Conservation (phyloP, 2,329 filamentous ascomycete species). For the Simplicillium sp. region DNA sequence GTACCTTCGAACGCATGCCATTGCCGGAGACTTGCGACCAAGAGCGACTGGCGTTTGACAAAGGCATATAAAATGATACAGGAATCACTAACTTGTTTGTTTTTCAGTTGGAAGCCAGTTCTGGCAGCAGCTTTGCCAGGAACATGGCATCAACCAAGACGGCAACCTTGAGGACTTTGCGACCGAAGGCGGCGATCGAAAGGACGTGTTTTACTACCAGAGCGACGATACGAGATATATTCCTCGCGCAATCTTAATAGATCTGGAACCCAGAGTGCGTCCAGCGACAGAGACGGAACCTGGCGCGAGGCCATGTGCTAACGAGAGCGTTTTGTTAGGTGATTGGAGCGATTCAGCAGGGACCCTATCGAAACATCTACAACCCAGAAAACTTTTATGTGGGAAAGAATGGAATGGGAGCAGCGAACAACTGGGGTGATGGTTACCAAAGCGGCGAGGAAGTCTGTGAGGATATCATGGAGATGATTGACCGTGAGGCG, state of each 20-base stretch:
- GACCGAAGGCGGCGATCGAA: conserved; percentile 92
- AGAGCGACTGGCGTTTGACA: too few relatives aligned
- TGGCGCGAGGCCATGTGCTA: not conserved
- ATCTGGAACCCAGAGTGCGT: conserved; percentile 78
- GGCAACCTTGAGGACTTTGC: conserved; percentile 97
- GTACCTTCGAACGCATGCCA: conserved; percentile 27
- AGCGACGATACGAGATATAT: conserved; percentile 99
- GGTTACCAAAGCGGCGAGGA: conserved; percentile 88
- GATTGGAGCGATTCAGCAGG: conserved; percentile 84
- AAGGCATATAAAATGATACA: not conserved
- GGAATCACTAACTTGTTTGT: conserved; percentile 31
- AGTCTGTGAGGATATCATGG: conserved; percentile 94
- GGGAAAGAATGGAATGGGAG: conserved; percentile 85
- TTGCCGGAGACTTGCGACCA: not conserved
- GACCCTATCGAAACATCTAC: conserved; percentile 97
- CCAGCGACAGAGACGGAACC: conserved; percentile 1
- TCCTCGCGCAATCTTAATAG: conserved; percentile 87
- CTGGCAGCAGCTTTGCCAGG: conserved; percentile 97
- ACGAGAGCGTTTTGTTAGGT: conserved; percentile 36
- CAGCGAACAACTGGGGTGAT: conserved; percentile 97
- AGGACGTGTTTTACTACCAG: conserved; percentile 99
- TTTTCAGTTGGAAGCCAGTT: conserved; percentile 88
- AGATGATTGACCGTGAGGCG: conserved; percentile 98
- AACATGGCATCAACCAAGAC: conserved; percentile 96
- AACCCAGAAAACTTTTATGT: conserved; percentile 99